phyloP scores from a whole-genome alignment of 129 eudicot species.

The Artemisia tridentata region DNA sequence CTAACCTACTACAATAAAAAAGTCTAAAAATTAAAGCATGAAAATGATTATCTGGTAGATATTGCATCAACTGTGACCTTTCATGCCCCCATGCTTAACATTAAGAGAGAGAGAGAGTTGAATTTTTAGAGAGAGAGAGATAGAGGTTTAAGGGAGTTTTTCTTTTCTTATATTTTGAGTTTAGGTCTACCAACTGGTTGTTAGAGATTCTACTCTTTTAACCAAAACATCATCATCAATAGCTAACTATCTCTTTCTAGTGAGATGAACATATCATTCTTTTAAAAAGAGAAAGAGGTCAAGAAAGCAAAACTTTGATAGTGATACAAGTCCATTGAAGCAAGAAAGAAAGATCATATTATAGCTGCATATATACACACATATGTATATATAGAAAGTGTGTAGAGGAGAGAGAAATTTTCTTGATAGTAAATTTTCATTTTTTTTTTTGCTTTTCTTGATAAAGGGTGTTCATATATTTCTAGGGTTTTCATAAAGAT shows the following conservation, averaged over 20 bases:
- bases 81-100: conserved; percentile 42
- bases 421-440: conserved; percentile 21
- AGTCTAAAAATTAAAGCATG: background rate
- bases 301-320: conserved; percentile 23
- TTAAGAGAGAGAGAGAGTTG: conserved; percentile 21
- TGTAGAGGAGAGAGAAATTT: conserved; percentile 34
- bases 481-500: conserved; percentile 25
- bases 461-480: conserved; percentile 19
- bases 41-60: conserved; percentile 42
- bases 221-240: conserved; percentile 63
- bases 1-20: conserved; percentile 9
- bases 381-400: conserved; percentile 15
- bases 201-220: conserved; percentile 68
- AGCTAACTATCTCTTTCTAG: conserved; percentile 27
- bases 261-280: conserved; percentile 26
- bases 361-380: conserved; percentile 20
- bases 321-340: conserved; percentile 31
- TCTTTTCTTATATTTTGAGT: conserved; percentile 39
- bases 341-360: conserved; percentile 19
- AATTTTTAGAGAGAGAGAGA: conserved; percentile 26
- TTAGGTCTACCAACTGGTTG: conserved; percentile 96
- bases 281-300: conserved; percentile 33
- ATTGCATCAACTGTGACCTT: conserved; percentile 60
- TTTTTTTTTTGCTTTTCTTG: background rate
- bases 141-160: conserved; percentile 47